These are phyloP conservation scores for Schwanniomyces vanrijiae DNA, from an alignment of 805 yeast species.

Conservation along the genomic window DNA sequence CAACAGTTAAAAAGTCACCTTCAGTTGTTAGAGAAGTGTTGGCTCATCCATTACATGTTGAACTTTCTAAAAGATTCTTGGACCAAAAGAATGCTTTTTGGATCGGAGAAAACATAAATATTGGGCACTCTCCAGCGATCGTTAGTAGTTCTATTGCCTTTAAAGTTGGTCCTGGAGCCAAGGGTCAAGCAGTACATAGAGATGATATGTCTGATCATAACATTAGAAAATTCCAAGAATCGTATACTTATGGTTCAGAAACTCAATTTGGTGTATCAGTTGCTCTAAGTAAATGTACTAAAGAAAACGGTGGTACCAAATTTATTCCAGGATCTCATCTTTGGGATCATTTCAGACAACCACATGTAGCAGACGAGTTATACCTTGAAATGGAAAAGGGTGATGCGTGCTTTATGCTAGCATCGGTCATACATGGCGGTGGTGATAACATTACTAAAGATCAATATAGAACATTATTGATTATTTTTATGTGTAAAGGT, in stretches of 20 bases:
- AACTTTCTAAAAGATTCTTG: constrained; percentile 16
- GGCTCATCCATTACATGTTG: constrained; percentile 14
- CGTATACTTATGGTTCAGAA: constrained; percentile 15
- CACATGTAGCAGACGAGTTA: constrained; percentile 17
- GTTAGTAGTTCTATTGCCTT: constrained; percentile 21
- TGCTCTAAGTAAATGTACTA: constrained; percentile 22
- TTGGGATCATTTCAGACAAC: constrained; percentile 23
- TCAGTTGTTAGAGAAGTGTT: constrained; percentile 7
- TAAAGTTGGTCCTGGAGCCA: constrained; percentile 26
- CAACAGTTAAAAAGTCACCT: constrained; percentile 5
- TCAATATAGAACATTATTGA: constrained; percentile 19
- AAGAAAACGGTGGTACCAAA: constrained; percentile 29
- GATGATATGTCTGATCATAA: constrained; percentile 27
- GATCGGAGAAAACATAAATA: constrained; percentile 16
- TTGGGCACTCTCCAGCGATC: constrained; percentile 19
- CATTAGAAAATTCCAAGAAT: constrained; percentile 13
- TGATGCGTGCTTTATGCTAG: constrained; percentile 29
- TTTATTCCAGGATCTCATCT: constrained; percentile 29
- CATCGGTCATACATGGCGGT: constrained; percentile 28
- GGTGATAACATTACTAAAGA: constrained; percentile 23
- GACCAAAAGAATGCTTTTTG: constrained; percentile 16
- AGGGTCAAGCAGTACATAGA: constrained; percentile 23
- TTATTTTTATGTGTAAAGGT: constrained; percentile 26
- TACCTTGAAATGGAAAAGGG: constrained; percentile 28
- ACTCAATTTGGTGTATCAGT: constrained; percentile 20